Percentiles rank a stretch among this genome's conserved stretches.
These are phyloP conservation scores for Papiliotrema laurentii DNA, from an alignment of 1,284 basidiomycete species.

Conservation along the genomic window DNA sequence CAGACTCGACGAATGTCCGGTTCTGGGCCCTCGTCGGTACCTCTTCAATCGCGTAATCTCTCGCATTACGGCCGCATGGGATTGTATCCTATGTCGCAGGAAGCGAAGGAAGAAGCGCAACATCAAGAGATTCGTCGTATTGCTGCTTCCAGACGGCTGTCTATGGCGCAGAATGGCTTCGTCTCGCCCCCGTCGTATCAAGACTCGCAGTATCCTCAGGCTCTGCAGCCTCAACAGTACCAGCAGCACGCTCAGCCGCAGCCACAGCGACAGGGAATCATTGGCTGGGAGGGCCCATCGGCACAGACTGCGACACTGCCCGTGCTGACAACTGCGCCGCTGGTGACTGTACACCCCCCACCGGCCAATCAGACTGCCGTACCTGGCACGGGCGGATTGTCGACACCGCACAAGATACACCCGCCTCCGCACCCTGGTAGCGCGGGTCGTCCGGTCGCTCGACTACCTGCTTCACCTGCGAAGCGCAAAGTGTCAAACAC, in stretches of 20 bases:
- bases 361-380: conserved; percentile 14
- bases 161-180: conserved; percentile 26
- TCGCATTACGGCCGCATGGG: too few relatives aligned
- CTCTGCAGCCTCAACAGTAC: background rate
- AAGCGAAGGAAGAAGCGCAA: conserved; percentile 21
- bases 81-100: too few relatives aligned
- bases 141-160: conserved; percentile 17
- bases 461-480: conserved; percentile 22
- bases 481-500: conserved; percentile 17
- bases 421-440: conserved; percentile 28
- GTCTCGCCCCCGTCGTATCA: conserved; percentile 15
- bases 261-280: conserved; percentile 13
- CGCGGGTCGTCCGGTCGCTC: conserved; percentile 24
- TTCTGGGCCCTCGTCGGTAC: conserved; percentile 4
- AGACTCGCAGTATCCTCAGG: background rate
- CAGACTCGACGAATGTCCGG: conserved; percentile 12
- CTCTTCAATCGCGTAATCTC: too few relatives aligned
- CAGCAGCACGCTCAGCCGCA: background rate
- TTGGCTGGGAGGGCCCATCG: conserved; percentile 30
- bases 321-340: conserved; percentile 21
- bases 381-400: background rate
- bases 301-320: conserved; percentile 8
- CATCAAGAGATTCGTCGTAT: conserved; percentile 15
- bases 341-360: conserved; percentile 30
- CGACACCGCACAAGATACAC: conserved; percentile 26